A percentile compares a stretch with the other conserved stretches of the same genome.
phyloP scores from a whole-genome alignment of 805 yeast genomes.

The Kockiozyma suomiensis region DNA sequence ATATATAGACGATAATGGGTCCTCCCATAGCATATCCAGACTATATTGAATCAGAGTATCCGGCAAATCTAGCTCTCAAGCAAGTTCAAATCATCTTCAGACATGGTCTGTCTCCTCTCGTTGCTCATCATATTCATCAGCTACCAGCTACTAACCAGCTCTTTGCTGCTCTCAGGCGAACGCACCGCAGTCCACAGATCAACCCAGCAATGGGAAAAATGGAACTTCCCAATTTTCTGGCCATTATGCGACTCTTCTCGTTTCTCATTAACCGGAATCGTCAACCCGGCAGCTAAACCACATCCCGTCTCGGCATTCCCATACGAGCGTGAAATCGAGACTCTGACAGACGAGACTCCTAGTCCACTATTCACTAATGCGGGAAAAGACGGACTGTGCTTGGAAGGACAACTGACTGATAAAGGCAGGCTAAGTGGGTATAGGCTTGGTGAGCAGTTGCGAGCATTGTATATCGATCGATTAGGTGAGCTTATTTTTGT shows the following conservation, averaged over 20 bases:
- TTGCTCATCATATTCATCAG: background rate
- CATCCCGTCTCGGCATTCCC: constrained; percentile 21
- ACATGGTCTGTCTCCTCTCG: constrained; percentile 20
- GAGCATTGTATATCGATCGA: constrained; percentile 31
- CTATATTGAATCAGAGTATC: constrained; percentile 20
- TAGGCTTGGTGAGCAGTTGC: constrained; percentile 27
- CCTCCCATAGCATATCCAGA: constrained; percentile 22
- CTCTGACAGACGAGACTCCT: constrained; percentile 12
- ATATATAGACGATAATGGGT: constrained; percentile 19
- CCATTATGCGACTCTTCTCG: constrained; percentile 30
- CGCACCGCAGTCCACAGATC: constrained; percentile 30
- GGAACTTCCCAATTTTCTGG: constrained; percentile 34
- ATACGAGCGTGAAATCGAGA: constrained; percentile 32
- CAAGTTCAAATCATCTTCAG: constrained; percentile 32
- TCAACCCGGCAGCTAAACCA: constrained; percentile 16
- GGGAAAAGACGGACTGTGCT: constrained; percentile 20
- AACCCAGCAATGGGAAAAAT: constrained; percentile 29
- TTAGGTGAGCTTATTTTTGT: constrained; percentile 2
- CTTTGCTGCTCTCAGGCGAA: constrained; percentile 18
- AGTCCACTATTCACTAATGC: constrained; percentile 18
- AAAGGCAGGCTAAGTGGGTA: constrained; percentile 28
- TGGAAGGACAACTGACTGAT: constrained; percentile 34
- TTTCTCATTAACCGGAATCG: constrained; percentile 24
- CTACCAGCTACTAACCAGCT: background rate
- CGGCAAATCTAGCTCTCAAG: constrained; percentile 11